Evolutionary conservation across 108 stramenopile genomes (phyloP), one percentile per base, ranked within the genome.

Genomic region (Asterionellopsis glacialis): DNA sequence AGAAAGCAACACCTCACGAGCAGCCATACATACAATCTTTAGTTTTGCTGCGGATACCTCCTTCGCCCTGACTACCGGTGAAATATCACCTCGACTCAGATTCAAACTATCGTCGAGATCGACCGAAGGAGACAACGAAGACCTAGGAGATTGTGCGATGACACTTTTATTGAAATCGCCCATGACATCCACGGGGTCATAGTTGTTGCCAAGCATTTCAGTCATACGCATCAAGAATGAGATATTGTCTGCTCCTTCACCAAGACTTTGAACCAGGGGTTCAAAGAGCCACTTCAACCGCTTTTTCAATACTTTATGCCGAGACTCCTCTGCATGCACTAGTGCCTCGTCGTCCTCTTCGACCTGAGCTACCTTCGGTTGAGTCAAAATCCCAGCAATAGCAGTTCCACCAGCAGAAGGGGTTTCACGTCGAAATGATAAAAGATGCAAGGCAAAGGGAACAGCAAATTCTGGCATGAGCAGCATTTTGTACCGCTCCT

Each of bases 391-490:
- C 12, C 14, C 45, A 47, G 23, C 26, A 27, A 49, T n/a, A 54
- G 10, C 22, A 9, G 61, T 55, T 4, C 76, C 67, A 33, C 67
- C 72, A 40, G 65, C 67, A 50, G 59, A 52, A 23, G 88, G 82
- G 13, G 88, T 90, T 61, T 94, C 92, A 16, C 58, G 60, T 21
- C 92, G 84, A 63, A 78, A 84, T 22, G 82, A 59, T 45, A 94
- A 67, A 15, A 94, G 67, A 66, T 94, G 85, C 39, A 90, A 64
- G 1, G 90, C 86, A 55, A 72, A 94, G 13, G 86, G 87, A 24
- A 91, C 76, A 49, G 71, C 64, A 57, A 85, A 94, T 61, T 94
- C 93, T 26, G 93, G 93, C 90, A 91, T 94, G 19, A 91, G 40
- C 27, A 67, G 64, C 65, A 76, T 72, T 45, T 91, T 91, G 51